Evolutionary conservation across 1,284 basidiomycete species (phyloP), one percentile per base, ranked within the genome.

Genomic region (Dichomitus squalens): DNA sequence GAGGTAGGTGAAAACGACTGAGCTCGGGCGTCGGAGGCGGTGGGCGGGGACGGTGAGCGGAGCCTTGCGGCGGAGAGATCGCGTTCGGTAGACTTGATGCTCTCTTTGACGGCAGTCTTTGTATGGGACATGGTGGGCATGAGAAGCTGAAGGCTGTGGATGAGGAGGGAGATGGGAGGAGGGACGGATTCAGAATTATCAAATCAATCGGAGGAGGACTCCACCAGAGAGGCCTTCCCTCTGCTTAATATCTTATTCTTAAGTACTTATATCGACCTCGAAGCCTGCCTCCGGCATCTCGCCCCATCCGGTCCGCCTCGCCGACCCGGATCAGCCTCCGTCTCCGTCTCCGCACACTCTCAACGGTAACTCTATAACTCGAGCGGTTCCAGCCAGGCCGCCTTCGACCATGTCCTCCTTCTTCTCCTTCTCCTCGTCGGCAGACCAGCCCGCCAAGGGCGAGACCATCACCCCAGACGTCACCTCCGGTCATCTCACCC

Each of bases 401-500:
- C 16, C 41, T 21, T 33, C 29, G 29, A 35, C 50, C 9, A 64
- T 60, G 58, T 57, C 63, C 40, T 51, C 52, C 44, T 61, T 61
- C 36, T 44, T 47, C 44, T 58, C 52, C 36, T 36, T 48, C 48
- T 40, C 56, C 16, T 27, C 38, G 11, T 31, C 55, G 38, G 50
- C 55, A 36, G 56, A 57, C 48, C 55, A 53, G 49, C 57, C 59
- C 21, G 40, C 61, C 56, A 63, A 49, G 41, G 56, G 56, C 54
- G 49, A 55, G 57, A 35, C 38, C 48, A 55, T 69, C 59, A 59
- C 59, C 29, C 65, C 66, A 40, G 69, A 71, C 62, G 67, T 73
- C 36, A 75, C 83, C 52, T 67, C 73, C 8, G 85, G 84, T 18
- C 85, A 86, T 63, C 66, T 82, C 6, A 81, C 81, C 1, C 79